Conservation (phyloP, 768 basidiomycete species). For the Pleurotus djamor region DNA sequence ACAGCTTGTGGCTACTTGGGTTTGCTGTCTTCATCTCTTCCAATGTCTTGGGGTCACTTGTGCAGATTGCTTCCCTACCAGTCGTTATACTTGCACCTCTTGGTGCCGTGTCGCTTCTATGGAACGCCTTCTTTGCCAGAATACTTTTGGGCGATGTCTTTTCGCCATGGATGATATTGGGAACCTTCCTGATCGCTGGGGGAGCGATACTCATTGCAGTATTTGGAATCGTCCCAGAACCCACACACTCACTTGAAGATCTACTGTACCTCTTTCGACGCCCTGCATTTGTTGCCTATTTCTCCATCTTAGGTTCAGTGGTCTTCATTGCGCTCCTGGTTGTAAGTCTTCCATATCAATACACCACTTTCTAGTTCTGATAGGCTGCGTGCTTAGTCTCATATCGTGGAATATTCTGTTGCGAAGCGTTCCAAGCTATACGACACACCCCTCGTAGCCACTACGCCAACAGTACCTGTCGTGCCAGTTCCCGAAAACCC, state of each 20-base stretch:
- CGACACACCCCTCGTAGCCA: constrained; percentile 14
- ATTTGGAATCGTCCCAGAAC: constrained; percentile 91
- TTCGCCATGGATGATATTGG: constrained; percentile 82
- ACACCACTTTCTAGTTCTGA: neutral
- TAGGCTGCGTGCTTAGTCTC: constrained; percentile 48
- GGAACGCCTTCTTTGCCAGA: constrained; percentile 92
- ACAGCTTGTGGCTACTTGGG: constrained; percentile 83
- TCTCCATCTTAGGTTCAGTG: constrained; percentile 63
- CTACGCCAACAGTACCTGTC: constrained; percentile 26
- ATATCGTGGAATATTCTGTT: constrained; percentile 66
- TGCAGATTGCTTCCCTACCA: constrained; percentile 91
- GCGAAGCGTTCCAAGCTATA: constrained; percentile 28
- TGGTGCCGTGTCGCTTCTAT: constrained; percentile 88
- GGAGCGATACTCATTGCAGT: constrained; percentile 89
- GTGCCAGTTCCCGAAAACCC: constrained; percentile 35
- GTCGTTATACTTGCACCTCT: constrained; percentile 94
- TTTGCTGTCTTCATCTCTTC: constrained; percentile 86
- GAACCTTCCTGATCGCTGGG: constrained; percentile 82
- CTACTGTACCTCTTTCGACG: constrained; percentile 74
- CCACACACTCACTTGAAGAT: constrained; percentile 83
- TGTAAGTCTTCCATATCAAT: constrained; percentile 40
- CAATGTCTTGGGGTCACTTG: constrained; percentile 83
- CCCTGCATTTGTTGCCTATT: constrained; percentile 78
- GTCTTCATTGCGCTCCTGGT: constrained; percentile 58
- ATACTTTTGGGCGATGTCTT: constrained; percentile 84